Conservation (phyloP, 352 stramenopile genomes). For the Phytophthora citricola region DNA sequence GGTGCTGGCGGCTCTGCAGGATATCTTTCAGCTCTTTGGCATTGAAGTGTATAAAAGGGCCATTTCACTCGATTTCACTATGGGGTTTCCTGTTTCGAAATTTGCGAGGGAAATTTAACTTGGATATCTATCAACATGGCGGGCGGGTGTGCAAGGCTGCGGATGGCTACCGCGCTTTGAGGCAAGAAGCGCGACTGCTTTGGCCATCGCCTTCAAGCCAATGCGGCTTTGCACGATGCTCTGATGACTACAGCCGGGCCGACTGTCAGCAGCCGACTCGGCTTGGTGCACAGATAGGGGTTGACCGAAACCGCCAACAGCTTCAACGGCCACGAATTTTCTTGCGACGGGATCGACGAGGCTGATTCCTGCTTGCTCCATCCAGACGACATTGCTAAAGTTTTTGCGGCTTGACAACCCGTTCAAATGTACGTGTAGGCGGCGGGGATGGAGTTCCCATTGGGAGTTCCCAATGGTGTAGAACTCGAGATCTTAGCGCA, state of each 20-base stretch:
- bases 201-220: background rate
- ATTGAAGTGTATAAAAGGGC: conserved; percentile 18
- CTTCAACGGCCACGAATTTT: conserved; percentile 15
- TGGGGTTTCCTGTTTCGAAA: conserved; percentile 23
- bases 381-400: background rate
- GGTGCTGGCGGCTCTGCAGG: background rate
- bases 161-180: background rate
- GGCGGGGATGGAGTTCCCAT: too few relatives aligned
- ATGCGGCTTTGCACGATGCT: background rate
- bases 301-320: background rate
- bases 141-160: background rate
- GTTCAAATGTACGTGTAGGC: too few relatives aligned
- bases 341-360: background rate
- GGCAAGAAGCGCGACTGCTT: background rate
- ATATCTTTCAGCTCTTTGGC: conserved; percentile 6
- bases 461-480: too few relatives aligned
- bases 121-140: background rate
- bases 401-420: too few relatives aligned
- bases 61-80: conserved; percentile 21
- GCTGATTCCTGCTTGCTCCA: conserved; percentile 11
- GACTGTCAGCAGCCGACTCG: background rate
- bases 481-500: background rate
- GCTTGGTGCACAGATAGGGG: background rate
- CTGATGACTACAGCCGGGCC: background rate
- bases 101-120: conserved; percentile 5